phyloP scores from a whole-genome alignment of 176 grass and related monocot species.

The Bonia amplexicaulis region DNA sequence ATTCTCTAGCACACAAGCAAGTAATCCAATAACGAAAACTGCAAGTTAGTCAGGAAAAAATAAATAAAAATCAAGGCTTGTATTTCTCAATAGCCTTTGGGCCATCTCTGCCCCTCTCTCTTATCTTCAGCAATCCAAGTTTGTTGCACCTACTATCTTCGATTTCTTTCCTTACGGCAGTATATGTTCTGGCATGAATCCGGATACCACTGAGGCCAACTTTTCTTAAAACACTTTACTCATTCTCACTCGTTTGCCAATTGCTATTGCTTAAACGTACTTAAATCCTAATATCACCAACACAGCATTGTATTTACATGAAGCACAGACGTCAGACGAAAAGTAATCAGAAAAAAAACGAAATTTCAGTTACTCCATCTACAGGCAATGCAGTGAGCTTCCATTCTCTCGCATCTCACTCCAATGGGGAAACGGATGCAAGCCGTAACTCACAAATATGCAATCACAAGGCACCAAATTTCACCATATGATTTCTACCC shows the following conservation, averaged over 20 bases:
- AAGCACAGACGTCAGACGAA: neutral
- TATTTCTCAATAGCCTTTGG: neutral
- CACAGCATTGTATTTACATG: neutral
- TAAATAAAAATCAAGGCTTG: neutral
- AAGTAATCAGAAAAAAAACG: neutral
- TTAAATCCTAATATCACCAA: neutral
- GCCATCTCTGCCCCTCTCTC: neutral
- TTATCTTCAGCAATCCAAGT: neutral
- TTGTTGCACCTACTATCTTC: neutral
- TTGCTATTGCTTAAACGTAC: neutral
- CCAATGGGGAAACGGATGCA: neutral
- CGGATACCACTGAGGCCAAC: neutral
- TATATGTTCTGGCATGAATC: neutral
- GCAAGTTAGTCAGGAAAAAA: neutral
- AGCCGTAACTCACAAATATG: neutral
- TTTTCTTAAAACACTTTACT: neutral
- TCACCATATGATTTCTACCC: constrained; percentile 16
- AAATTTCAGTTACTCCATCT: neutral
- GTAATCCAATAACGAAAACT: neutral
- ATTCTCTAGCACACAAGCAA: constrained; percentile 10
- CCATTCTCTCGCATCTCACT: neutral
- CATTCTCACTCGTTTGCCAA: neutral
- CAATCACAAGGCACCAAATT: neutral
- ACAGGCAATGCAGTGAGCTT: neutral
- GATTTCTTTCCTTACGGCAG: neutral